Percentiles rank a stretch among this genome's conserved stretches.
phyloP scores from a whole-genome alignment of 139 green algal species.

The Volvox africanus region DNA sequence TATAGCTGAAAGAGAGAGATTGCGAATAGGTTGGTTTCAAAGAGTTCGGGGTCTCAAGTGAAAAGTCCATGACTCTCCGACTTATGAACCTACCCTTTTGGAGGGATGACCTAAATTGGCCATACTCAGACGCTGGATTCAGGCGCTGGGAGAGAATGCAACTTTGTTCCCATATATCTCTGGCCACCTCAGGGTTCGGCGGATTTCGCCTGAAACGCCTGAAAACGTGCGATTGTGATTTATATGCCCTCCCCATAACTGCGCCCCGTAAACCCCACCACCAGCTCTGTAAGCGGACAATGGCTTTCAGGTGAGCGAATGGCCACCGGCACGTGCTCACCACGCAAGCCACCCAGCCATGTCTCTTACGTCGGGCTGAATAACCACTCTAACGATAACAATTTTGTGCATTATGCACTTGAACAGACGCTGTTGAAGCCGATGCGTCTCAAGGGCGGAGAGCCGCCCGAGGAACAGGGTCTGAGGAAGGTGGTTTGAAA shows the following conservation, averaged over 20 bases:
- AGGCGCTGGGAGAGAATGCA: too few relatives aligned
- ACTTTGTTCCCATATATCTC: too few relatives aligned
- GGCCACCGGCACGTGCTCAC: conserved; percentile 35
- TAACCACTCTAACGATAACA: conserved; percentile 61
- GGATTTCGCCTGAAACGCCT: too few relatives aligned
- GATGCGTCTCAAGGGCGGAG: conserved; percentile 41
- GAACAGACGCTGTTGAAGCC: conserved; percentile 60
- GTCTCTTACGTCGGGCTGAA: conserved; percentile 45
- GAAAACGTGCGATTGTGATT: not conserved
- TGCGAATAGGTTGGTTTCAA: not conserved
- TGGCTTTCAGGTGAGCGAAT: not conserved
- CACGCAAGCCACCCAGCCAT: conserved; percentile 63
- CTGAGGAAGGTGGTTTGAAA: not conserved
- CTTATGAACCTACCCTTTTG: too few relatives aligned
- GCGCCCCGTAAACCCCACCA: not conserved
- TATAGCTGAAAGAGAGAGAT: not conserved
- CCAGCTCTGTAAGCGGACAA: not conserved
- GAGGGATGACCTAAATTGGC: too few relatives aligned
- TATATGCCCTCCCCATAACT: not conserved
- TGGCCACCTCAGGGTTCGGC: too few relatives aligned
- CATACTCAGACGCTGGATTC: too few relatives aligned
- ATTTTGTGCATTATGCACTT: conserved; percentile 66
- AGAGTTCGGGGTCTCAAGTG: not conserved
- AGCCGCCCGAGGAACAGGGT: conserved; percentile 66
- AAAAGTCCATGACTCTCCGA: not conserved